Evolutionary conservation across 2,329 filamentous ascomycete genomes (phyloP), one percentile per base, ranked within the genome.

Genomic region (Mycocentrospora acerina): DNA sequence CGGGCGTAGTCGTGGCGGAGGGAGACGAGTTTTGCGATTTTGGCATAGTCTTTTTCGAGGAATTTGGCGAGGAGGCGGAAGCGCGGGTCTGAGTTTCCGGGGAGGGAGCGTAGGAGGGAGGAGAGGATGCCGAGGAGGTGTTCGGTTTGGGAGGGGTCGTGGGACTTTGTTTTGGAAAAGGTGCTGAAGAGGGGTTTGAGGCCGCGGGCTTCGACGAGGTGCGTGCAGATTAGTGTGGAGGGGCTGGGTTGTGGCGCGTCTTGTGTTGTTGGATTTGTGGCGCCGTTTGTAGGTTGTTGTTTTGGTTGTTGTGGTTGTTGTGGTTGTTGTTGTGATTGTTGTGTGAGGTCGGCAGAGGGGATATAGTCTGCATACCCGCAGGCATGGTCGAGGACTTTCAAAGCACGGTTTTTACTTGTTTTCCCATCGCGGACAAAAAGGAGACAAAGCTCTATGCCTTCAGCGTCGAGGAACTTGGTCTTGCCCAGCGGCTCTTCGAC

Each of bases 51-150:
- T 62, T 89, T 95, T 66, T 98, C 93, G 13, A 95, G 86, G 57
- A 97, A 97, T 61, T 98, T 98, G 32, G 90, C 91, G 4, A 97
- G 77, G 1, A 85, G 80, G 4, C 93, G 81, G 53, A 97, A 94
- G 5, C 93, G 80, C 22, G 83, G 77, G 0, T 88, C 76, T 2
- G 88, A 90, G 22, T 88, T 81, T 12, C 82, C 86, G 0, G 90
- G 90, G 1, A 98, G 69, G 4, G 84, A 76, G 16, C 90, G 83
- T 1, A 98, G 75, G 63, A 98, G 78, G 0, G 86, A 88, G 1
- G 87, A 81, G 48, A 97, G 90, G 8, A 97, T 86, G 7, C 87
- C 85, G 6, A 97, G 74, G 0, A 97, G 71, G 62, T 96, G 90
- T 58, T 95, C 89, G 0, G 80, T 81, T 1, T 80, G 77, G 40